These are phyloP conservation scores for Pseudogymnoascus sp. DNA, from an alignment of 2,329 filamentous ascomycete species.

Conservation along the genomic window DNA sequence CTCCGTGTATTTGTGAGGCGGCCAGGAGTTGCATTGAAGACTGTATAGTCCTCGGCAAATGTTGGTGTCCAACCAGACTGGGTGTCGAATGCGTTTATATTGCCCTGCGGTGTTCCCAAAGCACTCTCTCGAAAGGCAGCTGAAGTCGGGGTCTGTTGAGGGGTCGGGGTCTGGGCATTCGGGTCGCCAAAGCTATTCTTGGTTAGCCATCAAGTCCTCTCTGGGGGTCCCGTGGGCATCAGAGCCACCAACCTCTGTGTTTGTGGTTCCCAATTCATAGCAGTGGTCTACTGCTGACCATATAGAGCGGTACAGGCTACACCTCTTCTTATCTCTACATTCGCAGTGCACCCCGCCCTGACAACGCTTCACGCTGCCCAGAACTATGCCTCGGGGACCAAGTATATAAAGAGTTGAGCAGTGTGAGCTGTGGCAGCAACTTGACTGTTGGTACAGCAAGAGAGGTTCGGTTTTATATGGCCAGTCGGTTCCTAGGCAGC, in stretches of 20 bases:
- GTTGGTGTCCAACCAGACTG: slow-evolving; percentile 48
- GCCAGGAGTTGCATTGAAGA: slow-evolving; percentile 56
- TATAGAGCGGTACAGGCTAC: neutral
- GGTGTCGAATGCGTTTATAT: slow-evolving; percentile 39
- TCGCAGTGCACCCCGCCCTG: neutral
- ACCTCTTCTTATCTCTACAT: neutral
- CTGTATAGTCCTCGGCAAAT: slow-evolving; percentile 57
- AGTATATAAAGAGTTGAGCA: neutral
- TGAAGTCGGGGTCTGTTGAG: slow-evolving; percentile 48
- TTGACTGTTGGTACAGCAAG: neutral
- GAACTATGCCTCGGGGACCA: neutral
- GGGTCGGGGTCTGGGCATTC: slow-evolving; percentile 52
- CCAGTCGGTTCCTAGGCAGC: neutral
- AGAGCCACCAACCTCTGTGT: slow-evolving; percentile 40
- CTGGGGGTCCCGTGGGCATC: neutral
- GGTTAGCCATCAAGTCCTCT: slow-evolving; percentile 29
- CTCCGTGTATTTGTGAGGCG: slow-evolving; percentile 36
- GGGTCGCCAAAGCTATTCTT: slow-evolving; percentile 51
- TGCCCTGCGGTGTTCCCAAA: slow-evolving; percentile 48
- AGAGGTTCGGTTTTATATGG: slow-evolving; percentile 4
- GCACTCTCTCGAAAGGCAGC: slow-evolving; percentile 44
- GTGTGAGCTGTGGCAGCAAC: slow-evolving; percentile 3
- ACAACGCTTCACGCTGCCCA: neutral
- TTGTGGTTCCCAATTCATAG: slow-evolving; percentile 55
- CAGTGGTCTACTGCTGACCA: slow-evolving; percentile 26